Evolutionary conservation across 768 basidiomycete species (phyloP), one percentile per base, ranked within the genome.

Genomic region (Chalciporus sphaerocephalus): DNA sequence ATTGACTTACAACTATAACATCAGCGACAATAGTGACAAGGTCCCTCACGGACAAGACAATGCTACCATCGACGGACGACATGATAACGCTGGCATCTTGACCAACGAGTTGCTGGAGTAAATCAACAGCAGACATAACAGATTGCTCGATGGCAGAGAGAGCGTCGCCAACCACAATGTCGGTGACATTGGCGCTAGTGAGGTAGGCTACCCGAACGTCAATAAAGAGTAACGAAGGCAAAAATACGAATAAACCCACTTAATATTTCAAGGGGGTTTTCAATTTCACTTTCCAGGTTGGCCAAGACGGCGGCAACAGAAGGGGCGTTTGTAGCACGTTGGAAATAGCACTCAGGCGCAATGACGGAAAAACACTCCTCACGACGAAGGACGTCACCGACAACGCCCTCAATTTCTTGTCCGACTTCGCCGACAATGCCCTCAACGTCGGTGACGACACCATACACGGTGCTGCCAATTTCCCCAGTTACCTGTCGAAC

Each of bases 231-330:
- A 12, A 20, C n/a, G 9, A 7, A 8, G 2, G 1, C n/a, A 6
- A 6, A 9, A 9, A 11, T n/a, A 2, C 17, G 22, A 7, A 60
- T 67, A 42, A 38, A 71, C 70, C 42, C 44, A 72, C 44, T 43
- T 57, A 34, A 1, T 48, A 40, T 12, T 47, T 40, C 38, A 37
- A 40, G 44, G 60, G 47, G 16, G 45, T n/a, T n/a, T n/a, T n/a
- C 20, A 13, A 61, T 47, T 46, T 58, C 38, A 21, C 25, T 40
- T 5, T 27, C 46, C 6, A 63, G 32, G 18, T 44, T 39, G n/a
- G 22, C 44, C 35, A 71, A 47, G 57, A 70, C 58, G 40, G 38
- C 51, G 12, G 59, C 58, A n/a, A 71, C 34, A 11, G 54, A 58
- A 20, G 21, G 53, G 25, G 21, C 16, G 23, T 22, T n/a, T n/a